Percentiles rank a stretch among this genome's conserved stretches.
These are phyloP conservation scores for Phaeosphaeriaceae sp. DNA, from an alignment of 2,329 filamentous ascomycete genomes.

Conservation along the genomic window DNA sequence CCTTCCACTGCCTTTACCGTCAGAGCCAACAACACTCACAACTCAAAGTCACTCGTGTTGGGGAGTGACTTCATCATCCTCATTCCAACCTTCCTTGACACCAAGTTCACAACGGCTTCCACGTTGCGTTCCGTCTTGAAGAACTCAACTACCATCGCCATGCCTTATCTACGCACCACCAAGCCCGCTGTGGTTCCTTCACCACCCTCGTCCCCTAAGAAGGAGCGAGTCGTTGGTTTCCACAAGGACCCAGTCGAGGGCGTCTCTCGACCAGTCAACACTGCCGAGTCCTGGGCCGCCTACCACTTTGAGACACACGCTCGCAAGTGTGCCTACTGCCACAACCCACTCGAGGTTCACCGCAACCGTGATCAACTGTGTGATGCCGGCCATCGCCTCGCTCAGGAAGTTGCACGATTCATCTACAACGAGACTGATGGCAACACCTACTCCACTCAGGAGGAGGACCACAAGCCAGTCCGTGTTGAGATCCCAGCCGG, in stretches of 20 bases:
- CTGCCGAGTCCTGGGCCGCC: conserved; percentile 53
- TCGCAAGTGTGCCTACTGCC: conserved; percentile 52
- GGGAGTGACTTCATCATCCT: conserved; percentile 37
- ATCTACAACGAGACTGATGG: conserved; percentile 50
- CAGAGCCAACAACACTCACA: too few relatives aligned
- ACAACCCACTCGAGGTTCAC: conserved; percentile 53
- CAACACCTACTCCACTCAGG: conserved; percentile 42
- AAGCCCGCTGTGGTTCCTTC: conserved; percentile 45
- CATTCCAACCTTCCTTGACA: conserved; percentile 30
- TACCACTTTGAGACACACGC: conserved; percentile 58
- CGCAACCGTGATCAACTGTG: conserved; percentile 51
- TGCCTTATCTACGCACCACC: conserved; percentile 41
- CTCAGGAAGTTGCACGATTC: conserved; percentile 53
- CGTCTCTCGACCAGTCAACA: conserved; percentile 50
- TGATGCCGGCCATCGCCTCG: conserved; percentile 52
- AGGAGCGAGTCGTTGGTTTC: conserved; percentile 46
- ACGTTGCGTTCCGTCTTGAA: conserved; percentile 40
- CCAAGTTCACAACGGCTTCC: conserved; percentile 39
- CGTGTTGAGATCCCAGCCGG: conserved; percentile 53
- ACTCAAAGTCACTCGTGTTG: conserved; percentile 24
- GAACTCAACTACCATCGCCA: conserved; percentile 36
- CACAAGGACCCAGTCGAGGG: conserved; percentile 46
- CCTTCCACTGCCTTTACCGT: too few relatives aligned
- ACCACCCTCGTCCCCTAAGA: conserved; percentile 36
- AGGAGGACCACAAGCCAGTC: conserved; percentile 51